phyloP scores from a whole-genome alignment of 495 filamentous ascomycete genomes.

The Astrothelium macrocarpum region DNA sequence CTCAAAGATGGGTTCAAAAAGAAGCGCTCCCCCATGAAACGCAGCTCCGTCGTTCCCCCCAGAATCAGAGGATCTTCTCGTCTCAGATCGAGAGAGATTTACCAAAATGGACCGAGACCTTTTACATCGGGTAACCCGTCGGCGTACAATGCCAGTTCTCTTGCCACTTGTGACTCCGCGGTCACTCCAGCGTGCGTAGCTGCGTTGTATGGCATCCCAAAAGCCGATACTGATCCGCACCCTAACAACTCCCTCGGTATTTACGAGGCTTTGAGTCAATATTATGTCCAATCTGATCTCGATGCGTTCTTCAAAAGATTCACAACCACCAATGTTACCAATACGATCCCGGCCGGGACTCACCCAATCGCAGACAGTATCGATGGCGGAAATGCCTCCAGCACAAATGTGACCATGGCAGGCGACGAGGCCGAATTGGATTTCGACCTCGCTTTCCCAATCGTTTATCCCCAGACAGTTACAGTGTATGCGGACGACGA shows the following conservation, averaged over 20 bases:
- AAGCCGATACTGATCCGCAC: neutral
- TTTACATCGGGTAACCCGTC: neutral
- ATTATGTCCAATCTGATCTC: constrained; percentile 17
- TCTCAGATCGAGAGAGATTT: neutral
- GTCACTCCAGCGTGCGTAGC: constrained; percentile 16
- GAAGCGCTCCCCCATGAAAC: neutral
- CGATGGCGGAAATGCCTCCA: constrained; percentile 19
- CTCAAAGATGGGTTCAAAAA: constrained; percentile 2
- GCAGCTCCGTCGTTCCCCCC: neutral
- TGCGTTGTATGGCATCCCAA: constrained; percentile 13
- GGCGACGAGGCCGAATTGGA: constrained; percentile 19
- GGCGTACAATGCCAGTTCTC: neutral
- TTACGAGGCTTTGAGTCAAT: constrained; percentile 15
- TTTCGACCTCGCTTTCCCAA: constrained; percentile 20
- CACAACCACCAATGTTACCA: neutral
- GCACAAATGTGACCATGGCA: constrained; percentile 10
- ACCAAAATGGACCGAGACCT: neutral
- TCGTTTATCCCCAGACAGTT: constrained; percentile 22
- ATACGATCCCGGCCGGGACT: constrained; percentile 16
- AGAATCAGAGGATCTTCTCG: neutral
- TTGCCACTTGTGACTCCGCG: constrained; percentile 11
- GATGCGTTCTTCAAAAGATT: constrained; percentile 15
- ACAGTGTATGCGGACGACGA: constrained; percentile 21
- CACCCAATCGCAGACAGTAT: constrained; percentile 18
- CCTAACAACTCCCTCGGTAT: constrained; percentile 17